phyloP scores from a whole-genome alignment of 2,329 filamentous ascomycete species.

The Cercospora nicotianae region DNA sequence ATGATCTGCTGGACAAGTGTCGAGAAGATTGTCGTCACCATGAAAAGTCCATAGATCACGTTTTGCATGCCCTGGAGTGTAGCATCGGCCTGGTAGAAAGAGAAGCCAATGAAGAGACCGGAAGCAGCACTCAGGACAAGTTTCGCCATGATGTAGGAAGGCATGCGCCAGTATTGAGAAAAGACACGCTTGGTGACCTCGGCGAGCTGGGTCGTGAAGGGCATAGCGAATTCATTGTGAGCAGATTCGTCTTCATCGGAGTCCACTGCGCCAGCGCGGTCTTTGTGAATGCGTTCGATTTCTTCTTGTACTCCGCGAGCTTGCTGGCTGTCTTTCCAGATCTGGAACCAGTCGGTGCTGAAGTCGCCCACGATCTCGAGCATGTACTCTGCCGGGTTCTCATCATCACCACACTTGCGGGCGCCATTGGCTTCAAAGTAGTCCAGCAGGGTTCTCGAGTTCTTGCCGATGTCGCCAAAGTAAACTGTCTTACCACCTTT shows the following conservation, averaged over 20 bases:
- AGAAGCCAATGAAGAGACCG: constrained; percentile 51
- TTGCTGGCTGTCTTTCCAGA: constrained; percentile 42
- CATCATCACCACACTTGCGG: constrained; percentile 53
- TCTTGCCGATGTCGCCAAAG: constrained; percentile 50
- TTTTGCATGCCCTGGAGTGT: constrained; percentile 48
- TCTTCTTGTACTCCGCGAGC: constrained; percentile 39
- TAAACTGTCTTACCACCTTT: constrained; percentile 49
- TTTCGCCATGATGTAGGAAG: constrained; percentile 57
- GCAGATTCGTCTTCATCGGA: constrained; percentile 38
- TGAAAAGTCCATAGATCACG: constrained; percentile 53
- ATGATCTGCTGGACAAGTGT: constrained; percentile 59
- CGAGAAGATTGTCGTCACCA: constrained; percentile 43
- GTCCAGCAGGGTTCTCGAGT: constrained; percentile 43
- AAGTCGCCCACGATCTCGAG: constrained; percentile 51
- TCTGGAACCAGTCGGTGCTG: constrained; percentile 45
- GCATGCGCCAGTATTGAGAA: constrained; percentile 49
- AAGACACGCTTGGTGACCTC: constrained; percentile 46
- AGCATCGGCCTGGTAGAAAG: constrained; percentile 44
- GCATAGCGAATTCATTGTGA: constrained; percentile 48
- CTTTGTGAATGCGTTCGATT: constrained; percentile 44
- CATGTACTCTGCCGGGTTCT: constrained; percentile 78
- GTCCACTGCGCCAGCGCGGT: constrained; percentile 34
- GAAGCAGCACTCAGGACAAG: constrained; percentile 55
- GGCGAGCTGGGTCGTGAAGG: constrained; percentile 39
- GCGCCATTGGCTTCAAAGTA: constrained; percentile 66